A percentile compares a stretch with the other conserved stretches of the same genome.
These are phyloP conservation scores for Aspergillus sp. DNA, from an alignment of 2,329 filamentous ascomycete species.

Conservation along the genomic window DNA sequence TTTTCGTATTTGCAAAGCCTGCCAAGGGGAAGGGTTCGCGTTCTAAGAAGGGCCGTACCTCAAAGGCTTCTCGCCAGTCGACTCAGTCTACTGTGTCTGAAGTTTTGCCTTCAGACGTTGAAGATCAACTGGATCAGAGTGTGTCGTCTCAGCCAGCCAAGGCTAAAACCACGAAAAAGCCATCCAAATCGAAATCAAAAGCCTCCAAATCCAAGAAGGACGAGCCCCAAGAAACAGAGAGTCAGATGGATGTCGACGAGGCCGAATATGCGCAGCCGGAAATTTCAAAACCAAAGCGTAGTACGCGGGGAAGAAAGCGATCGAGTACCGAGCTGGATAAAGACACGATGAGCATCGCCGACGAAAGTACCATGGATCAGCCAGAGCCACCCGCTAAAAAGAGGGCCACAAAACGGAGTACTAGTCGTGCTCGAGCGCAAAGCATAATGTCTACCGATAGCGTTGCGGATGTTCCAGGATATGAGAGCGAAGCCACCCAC, in stretches of 20 bases:
- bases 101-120: constrained; percentile 41
- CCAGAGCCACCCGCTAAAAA: constrained; percentile 56
- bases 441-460: constrained; percentile 35
- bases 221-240: constrained; percentile 45
- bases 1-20: constrained; percentile 67
- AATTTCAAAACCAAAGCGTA: constrained; percentile 36
- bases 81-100: constrained; percentile 53
- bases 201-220: constrained; percentile 39
- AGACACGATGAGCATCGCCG: constrained; percentile 21
- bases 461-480: constrained; percentile 29
- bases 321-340: constrained; percentile 56
- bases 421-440: constrained; percentile 44
- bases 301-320: constrained; percentile 59
- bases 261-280: constrained; percentile 28
- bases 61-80: constrained; percentile 68
- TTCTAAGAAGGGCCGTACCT: constrained; percentile 57
- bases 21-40: constrained; percentile 58
- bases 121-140: constrained; percentile 59
- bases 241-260: constrained; percentile 31
- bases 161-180: constrained; percentile 53
- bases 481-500: constrained; percentile 4
- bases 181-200: constrained; percentile 37
- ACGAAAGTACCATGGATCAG: constrained; percentile 20
- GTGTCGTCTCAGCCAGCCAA: constrained; percentile 52
- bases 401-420: constrained; percentile 54